Base-by-base conservation (phyloP, 495 filamentous ascomycete species). In the Durotheca rogersii region DNA sequence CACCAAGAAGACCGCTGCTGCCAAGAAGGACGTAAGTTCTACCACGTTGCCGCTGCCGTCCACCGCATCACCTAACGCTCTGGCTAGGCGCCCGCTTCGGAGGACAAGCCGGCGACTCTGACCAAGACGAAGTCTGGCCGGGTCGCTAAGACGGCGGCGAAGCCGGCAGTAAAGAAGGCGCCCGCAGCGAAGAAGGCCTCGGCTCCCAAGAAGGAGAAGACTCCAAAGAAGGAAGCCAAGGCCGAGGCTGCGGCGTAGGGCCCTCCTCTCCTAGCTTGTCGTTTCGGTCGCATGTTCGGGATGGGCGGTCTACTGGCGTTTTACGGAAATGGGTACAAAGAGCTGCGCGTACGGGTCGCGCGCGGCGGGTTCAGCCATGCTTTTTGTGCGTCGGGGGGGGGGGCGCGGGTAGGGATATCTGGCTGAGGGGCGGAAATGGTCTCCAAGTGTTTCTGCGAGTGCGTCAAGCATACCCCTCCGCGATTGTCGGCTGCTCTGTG, bases 61-160 rank as follows among this genome's bases (percentile, higher is more conserved):
- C 23, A 32, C 39, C n/a, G 9, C 29, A 29, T 43, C 21, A 18
- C 30, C 55, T 63, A 53, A 59, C 41, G 9, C 10, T n/a, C 1
- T 12, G 6, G 9, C 34, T 32, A 74, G 71, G 71, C 72, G n/a
- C 65, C 71, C 23, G 87, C 89, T 47, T 77, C 86, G 40, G 81
- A 83, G 37, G 84, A 90, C 44, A 84, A 89, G 73, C 78, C 86
- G 54, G 81, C 86, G 58, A 77, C 85, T 47, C 69, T 90, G 39
- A 79, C 78, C 55, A 95, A 89, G 80, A 95, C 91, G 67, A 95
- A 95, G 82, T 87, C 89, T 15, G 90, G 91, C 12, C 85, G 90
- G 47, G 86, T 95, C 53, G 84, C 88, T 35, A 95, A 95, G 84
- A 65, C 70, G 4, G 40, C 76, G 2, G 65, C 72, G 32, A 72